Conservation (phyloP, 768 basidiomycete genomes). For the Leccinum arenicola region DNA sequence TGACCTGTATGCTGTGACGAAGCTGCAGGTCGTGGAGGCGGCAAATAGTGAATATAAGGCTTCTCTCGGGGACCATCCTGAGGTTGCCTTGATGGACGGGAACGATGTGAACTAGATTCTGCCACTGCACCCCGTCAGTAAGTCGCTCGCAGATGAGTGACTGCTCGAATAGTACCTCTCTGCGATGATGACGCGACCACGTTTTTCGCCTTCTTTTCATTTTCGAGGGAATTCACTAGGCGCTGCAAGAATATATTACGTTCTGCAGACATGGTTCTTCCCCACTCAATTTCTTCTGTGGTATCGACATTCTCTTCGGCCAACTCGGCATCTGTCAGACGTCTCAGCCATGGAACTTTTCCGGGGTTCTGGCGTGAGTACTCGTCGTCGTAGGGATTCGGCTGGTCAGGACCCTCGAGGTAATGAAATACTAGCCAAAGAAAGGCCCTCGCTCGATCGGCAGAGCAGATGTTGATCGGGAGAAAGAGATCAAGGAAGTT, state of each 20-base stretch:
- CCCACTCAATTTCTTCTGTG: slow-evolving; percentile 75
- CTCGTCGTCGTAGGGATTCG: slow-evolving; percentile 78
- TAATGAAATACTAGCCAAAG: slow-evolving; percentile 85
- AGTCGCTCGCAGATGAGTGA: not conserved
- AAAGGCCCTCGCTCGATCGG: slow-evolving; percentile 73
- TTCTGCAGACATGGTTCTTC: slow-evolving; percentile 65
- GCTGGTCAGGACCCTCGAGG: slow-evolving; percentile 57
- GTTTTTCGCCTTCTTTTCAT: slow-evolving; percentile 47
- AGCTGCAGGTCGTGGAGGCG: slow-evolving; percentile 25
- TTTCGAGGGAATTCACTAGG: slow-evolving; percentile 55
- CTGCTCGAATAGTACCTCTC: slow-evolving; percentile 16
- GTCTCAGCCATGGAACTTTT: slow-evolving; percentile 61
- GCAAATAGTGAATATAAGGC: slow-evolving; percentile 34
- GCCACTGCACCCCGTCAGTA: slow-evolving; percentile 18
- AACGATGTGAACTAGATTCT: slow-evolving; percentile 26
- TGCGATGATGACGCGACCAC: slow-evolving; percentile 31
- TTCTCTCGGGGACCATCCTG: slow-evolving; percentile 29
- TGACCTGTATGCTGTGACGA: slow-evolving; percentile 20
- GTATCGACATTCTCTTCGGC: slow-evolving; percentile 76
- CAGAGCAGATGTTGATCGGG: slow-evolving; percentile 68
- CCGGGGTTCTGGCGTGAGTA: slow-evolving; percentile 54
- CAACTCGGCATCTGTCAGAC: slow-evolving; percentile 54
- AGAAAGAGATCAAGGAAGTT: slow-evolving; percentile 86
- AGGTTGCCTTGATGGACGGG: slow-evolving; percentile 23
- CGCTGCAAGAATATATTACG: slow-evolving; percentile 70